Conservation (phyloP, 228 moss, liverwort and hornwort species). For the Sphagnum fallax region DNA sequence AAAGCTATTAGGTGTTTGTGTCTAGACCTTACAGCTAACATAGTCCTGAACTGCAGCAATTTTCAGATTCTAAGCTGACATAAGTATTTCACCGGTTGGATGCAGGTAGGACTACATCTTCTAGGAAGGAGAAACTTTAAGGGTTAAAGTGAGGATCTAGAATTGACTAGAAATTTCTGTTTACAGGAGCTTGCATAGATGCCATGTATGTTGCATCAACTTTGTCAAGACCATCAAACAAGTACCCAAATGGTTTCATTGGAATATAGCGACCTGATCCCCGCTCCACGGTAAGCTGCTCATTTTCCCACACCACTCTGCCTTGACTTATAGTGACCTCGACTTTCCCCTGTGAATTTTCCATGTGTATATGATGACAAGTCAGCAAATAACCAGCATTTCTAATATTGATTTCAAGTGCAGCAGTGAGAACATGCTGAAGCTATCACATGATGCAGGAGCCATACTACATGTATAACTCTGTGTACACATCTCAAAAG, state of each 20-base stretch:
- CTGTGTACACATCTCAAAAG: no score
- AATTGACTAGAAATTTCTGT: slow-evolving; percentile 22
- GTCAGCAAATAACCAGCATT: neutral
- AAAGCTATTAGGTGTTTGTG: neutral
- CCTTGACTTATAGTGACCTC: slow-evolving; percentile 98
- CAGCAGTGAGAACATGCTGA: no score
- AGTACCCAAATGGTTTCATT: slow-evolving; percentile 73
- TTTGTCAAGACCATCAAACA: slow-evolving; percentile 85
- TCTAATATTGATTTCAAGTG: no score
- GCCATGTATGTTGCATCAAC: slow-evolving; percentile 43
- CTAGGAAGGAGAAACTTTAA: neutral
- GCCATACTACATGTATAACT: no score
- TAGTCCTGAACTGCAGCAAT: no score
- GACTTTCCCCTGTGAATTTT: slow-evolving; percentile 66
- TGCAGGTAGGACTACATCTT: neutral
- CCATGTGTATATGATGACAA: neutral
- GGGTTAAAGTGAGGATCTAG: neutral
- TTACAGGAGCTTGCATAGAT: slow-evolving; percentile 67
- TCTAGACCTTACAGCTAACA: neutral
- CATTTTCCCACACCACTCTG: slow-evolving; percentile 87
- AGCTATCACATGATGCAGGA: no score
- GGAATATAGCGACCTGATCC: slow-evolving; percentile 72
- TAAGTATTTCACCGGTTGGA: no score
- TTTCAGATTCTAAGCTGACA: no score
- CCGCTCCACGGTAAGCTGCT: slow-evolving; percentile 47